Conservation (phyloP, 1,284 basidiomycete genomes). For the Ceratobasidium sp. region DNA sequence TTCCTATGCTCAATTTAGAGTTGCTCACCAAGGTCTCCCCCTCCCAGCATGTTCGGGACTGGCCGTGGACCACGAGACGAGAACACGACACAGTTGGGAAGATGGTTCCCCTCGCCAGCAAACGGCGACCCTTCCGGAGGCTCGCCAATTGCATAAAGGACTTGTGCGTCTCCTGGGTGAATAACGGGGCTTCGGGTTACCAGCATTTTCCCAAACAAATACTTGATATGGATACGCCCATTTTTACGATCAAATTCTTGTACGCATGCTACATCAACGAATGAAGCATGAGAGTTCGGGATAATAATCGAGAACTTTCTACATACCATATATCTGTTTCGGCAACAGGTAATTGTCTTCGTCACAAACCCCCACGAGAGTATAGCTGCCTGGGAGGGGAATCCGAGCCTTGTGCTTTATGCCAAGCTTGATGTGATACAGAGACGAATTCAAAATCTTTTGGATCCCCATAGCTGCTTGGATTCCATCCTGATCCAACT, state of each 20-base stretch:
- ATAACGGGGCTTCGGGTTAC: conserved; percentile 49
- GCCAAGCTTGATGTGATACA: conserved; percentile 72
- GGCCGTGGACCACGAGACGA: conserved; percentile 46
- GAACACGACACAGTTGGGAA: conserved; percentile 49
- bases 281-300: no score
- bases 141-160: conserved; percentile 48
- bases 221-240: conserved; percentile 6
- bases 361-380: conserved; percentile 73
- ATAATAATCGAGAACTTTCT: no score
- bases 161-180: conserved; percentile 50
- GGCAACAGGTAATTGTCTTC: conserved; percentile 46
- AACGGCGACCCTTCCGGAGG: conserved; percentile 48
- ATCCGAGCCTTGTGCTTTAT: conserved; percentile 82
- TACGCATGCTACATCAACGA: conserved; percentile 46
- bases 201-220: conserved; percentile 42
- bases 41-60: conserved; percentile 49
- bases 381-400: conserved; percentile 72
- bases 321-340: conserved; percentile 49
- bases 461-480: conserved; percentile 69
- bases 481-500: conserved; percentile 66
- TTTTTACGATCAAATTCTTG: conserved; percentile 36
- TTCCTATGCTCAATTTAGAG: not conserved
- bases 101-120: conserved; percentile 39
- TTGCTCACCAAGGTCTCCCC: conserved; percentile 49
- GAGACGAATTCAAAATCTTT: conserved; percentile 64